phyloP scores from a whole-genome alignment of 208 protist genomes.

The Crithidia fasciculata region DNA sequence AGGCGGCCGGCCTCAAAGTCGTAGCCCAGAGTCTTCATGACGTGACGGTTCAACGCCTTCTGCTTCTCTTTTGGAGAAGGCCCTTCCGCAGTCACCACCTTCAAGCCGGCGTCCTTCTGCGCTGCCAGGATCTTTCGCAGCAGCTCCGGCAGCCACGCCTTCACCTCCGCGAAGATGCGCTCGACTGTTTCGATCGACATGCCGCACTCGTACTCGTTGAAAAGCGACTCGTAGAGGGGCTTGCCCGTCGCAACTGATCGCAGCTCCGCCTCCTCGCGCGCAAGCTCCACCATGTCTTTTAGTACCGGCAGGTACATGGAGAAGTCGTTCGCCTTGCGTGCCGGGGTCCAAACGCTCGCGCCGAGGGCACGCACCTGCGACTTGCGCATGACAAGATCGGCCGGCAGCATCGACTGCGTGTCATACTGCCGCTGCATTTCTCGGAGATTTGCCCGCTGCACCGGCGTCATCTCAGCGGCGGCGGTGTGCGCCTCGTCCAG shows the following conservation, averaged over 20 bases:
- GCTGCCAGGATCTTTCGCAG: conserved; percentile 61
- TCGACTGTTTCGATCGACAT: conserved; percentile 64
- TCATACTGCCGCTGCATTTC: conserved; percentile 55
- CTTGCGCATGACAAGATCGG: conserved; percentile 57
- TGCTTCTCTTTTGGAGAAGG: conserved; percentile 66
- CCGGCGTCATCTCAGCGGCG: conserved; percentile 32
- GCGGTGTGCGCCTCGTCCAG: conserved; percentile 44
- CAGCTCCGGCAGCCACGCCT: conserved; percentile 78
- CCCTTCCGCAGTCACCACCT: conserved; percentile 31
- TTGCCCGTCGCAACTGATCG: conserved; percentile 43
- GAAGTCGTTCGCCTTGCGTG: conserved; percentile 76
- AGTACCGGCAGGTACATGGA: conserved; percentile 57
- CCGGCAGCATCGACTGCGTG: conserved; percentile 43
- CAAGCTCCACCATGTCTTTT: conserved; percentile 73
- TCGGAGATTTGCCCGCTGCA: conserved; percentile 72
- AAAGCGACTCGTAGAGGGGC: conserved; percentile 72
- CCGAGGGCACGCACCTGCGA: conserved; percentile 38
- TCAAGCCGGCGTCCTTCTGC: conserved; percentile 35
- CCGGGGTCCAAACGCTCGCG: conserved; percentile 53
- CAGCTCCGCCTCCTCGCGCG: conserved; percentile 64
- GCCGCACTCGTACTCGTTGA: conserved; percentile 84
- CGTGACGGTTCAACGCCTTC: conserved; percentile 47
- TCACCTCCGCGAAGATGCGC: conserved; percentile 69
- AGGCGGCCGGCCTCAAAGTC: conserved; percentile 85
- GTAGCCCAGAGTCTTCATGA: conserved; percentile 77